Evolutionary conservation across 345 rosid genomes (phyloP), one percentile per base, ranked within the genome.

Genomic region (Triadica sebifera): DNA sequence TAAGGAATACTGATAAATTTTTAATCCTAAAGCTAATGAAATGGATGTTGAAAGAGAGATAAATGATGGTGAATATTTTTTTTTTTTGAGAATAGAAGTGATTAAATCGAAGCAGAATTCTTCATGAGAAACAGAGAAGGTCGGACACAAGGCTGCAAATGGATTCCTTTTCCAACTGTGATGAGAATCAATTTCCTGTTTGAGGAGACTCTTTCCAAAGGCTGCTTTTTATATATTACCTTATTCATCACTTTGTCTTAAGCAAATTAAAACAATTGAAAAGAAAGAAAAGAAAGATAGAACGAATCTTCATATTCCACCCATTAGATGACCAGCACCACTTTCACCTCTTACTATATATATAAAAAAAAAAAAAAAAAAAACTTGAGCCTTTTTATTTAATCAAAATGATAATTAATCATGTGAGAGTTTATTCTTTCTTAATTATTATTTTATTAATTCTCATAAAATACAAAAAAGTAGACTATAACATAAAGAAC

Each of bases 181-280:
- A 12, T 10, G 55, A 60, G 87, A 82, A 85, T 80, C 84, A 74
- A 73, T 77, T 68, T 74, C 58, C 77, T 76, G 79, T 80, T 60
- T 74, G 73, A 39, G 61, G 65, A 78, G 74, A 80, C 79, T 74
- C 71, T 68, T 74, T 46, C 77, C 80, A 69, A 74, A 61, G 65
- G 59, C 81, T 73, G 83, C 83, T 79, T 85, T 67, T 29, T 29
- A 29, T 29, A 29, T 46, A 52, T 12, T 50, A 55, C 71, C 41
- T 46, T 60, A 19, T 70, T 78, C 66, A 72, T 75, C 79, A 70
- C 83, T 77, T 84, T 81, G 69, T 75, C 56, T 43, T 72, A 69
- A 70, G 22, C 76, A 63, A 5, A 60, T 38, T 34, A 52, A 69
- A 19, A 6, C 13, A 39, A 57, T 55, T 5, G 9, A n/a, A 57